phyloP scores from a whole-genome alignment of 176 grass and related monocot species.

The Alloteropsis semialata region DNA sequence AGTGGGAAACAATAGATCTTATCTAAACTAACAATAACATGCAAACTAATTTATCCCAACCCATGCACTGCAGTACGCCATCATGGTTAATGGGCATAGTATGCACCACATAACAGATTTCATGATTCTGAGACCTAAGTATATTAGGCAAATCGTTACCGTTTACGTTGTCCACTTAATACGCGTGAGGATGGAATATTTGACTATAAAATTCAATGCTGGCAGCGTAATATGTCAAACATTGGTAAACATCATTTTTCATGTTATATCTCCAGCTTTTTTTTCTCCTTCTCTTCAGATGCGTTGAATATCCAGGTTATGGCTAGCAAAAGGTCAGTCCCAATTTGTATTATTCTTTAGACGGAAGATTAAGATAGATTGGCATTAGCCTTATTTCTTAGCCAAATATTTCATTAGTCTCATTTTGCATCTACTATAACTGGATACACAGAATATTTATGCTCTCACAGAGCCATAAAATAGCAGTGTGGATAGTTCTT shows the following conservation, averaged over 20 bases:
- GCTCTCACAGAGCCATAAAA: not conserved
- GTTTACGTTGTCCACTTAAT: not conserved
- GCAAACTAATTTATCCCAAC: not conserved
- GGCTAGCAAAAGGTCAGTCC: not conserved
- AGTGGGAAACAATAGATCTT: too few species aligned
- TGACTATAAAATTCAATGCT: not conserved
- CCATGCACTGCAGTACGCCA: not conserved
- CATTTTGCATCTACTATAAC: not conserved
- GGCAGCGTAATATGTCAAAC: not conserved
- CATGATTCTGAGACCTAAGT: not conserved
- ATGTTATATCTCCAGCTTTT: not conserved
- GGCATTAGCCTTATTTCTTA: not conserved
- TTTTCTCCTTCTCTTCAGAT: not conserved
- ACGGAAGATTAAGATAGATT: not conserved
- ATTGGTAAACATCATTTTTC: not conserved
- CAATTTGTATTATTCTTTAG: not conserved
- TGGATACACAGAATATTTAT: not conserved
- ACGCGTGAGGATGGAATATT: not conserved
- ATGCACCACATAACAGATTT: not conserved
- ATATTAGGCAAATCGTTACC: not conserved
- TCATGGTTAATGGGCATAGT: not conserved
- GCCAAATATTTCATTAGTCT: not conserved
- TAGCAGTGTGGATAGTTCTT: constrained; percentile 30
- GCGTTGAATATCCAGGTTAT: not conserved
- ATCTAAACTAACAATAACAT: not conserved